Evolutionary conservation across 768 basidiomycete genomes (phyloP).

Genomic region (Pulveroboletus sp.): DNA sequence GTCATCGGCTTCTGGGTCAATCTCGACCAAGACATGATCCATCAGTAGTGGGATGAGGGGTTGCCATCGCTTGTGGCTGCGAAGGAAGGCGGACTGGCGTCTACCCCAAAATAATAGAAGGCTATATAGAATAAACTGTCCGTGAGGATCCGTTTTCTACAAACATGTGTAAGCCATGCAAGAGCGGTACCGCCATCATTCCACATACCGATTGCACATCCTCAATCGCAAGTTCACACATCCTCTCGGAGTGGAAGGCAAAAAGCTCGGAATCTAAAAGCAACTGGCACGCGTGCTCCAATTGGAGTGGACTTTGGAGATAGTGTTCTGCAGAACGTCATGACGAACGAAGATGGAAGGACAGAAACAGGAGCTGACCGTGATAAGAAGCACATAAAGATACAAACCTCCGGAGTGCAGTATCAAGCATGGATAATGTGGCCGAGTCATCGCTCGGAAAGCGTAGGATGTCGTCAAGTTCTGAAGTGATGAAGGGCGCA

Average conservation of each 20-base stretch:
- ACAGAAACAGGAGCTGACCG: slow-evolving; percentile 43
- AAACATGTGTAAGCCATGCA: slow-evolving; percentile 3
- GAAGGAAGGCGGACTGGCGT: slow-evolving; percentile 62
- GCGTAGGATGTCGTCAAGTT: slow-evolving; percentile 79
- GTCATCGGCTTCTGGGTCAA: slow-evolving; percentile 71
- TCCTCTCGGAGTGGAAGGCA: slow-evolving; percentile 84
- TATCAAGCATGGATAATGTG: slow-evolving; percentile 73
- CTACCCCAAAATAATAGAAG: slow-evolving; percentile 74
- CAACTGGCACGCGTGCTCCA: slow-evolving; percentile 76
- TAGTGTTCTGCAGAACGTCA: slow-evolving; percentile 62
- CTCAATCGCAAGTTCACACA: slow-evolving; percentile 74
- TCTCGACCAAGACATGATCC: slow-evolving; percentile 78
- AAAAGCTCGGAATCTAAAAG: slow-evolving; percentile 86
- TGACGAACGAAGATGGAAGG: slow-evolving; percentile 4
- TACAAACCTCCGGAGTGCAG: slow-evolving; percentile 70
- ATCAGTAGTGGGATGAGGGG: slow-evolving; percentile 76
- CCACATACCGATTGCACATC: slow-evolving; percentile 60
- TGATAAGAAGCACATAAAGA: slow-evolving; percentile 82
- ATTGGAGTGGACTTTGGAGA: slow-evolving; percentile 75
- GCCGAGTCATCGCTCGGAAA: slow-evolving; percentile 54
- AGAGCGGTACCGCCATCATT: neutral
- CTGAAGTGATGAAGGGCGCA: slow-evolving; percentile 36
- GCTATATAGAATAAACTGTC: slow-evolving; percentile 72
- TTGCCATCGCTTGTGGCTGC: slow-evolving; percentile 80
- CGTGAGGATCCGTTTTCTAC: slow-evolving; percentile 83